Conservation (phyloP, 768 basidiomycete species). For the Boletellus ananas region DNA sequence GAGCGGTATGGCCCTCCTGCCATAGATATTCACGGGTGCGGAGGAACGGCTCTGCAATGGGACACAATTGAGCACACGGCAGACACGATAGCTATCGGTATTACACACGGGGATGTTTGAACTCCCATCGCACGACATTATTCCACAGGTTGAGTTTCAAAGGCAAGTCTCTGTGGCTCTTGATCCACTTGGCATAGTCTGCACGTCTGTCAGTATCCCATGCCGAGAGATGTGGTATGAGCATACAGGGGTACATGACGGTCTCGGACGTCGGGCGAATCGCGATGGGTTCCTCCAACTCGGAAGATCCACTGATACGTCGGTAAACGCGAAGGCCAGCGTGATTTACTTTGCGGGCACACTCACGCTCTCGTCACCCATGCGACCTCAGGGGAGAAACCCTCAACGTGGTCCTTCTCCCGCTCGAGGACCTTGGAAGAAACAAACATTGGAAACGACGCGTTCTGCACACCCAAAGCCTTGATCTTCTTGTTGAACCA, state of each 20-base stretch:
- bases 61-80: not conserved
- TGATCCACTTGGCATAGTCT: slow-evolving; percentile 99
- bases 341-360: not conserved
- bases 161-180: slow-evolving; percentile 94
- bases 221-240: not conserved
- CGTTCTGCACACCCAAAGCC: slow-evolving; percentile 92
- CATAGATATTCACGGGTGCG: slow-evolving; percentile 99
- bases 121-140: slow-evolving; percentile 98
- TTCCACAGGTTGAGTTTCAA: slow-evolving; percentile 99
- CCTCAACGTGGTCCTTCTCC: slow-evolving; percentile 98
- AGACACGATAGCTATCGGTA: not conserved
- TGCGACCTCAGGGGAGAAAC: slow-evolving; percentile 99
- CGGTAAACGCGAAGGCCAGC: not conserved
- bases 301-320: slow-evolving; percentile 70
- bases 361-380: slow-evolving; percentile 97
- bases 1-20: slow-evolving; percentile 99
- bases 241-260: slow-evolving; percentile 96
- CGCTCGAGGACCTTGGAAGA: slow-evolving; percentile 88
- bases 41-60: slow-evolving; percentile 85
- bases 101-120: slow-evolving; percentile 91
- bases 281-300: slow-evolving; percentile 95
- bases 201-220: slow-evolving; percentile 3
- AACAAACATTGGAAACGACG: slow-evolving; percentile 99
- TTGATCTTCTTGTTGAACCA: slow-evolving; percentile 96
- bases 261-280: slow-evolving; percentile 99